Base-by-base conservation (phyloP, 1,284 basidiomycete genomes). In the Ustilago xerochloae region DNA sequence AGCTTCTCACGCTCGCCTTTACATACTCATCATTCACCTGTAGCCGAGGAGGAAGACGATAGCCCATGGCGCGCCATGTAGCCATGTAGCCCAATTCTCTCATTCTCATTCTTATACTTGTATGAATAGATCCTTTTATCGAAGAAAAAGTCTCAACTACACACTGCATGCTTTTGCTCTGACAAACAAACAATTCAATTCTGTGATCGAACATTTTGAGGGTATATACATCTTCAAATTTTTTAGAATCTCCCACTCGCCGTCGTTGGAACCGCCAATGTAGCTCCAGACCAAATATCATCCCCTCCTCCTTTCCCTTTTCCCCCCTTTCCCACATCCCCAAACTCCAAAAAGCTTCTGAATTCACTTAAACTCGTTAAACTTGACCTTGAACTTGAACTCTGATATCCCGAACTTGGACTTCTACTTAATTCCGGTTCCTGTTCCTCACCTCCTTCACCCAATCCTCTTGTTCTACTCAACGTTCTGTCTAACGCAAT, bases 351-450 rank as follows among this genome's bases (percentile, higher is more conserved):
- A 32, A 64, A 70, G 24, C 24, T 41, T 3, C 22, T 39, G 18
- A 70, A 64, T 33, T 70, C 62, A 12, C 4, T 26, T 39, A 22
- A 70, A 64, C 39, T 70, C 62, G 15, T 61, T 49, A 47, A 70
- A 38, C 33, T n/a, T n/a, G 67, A 61, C 1, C 36, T 57, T 6
- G 64, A n/a, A 26, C 57, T 64, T 12, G 57, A 61, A 9, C 57
- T 38, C 7, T 50, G 58, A 38, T 70, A 64, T 4, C 53, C 57
- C 6, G 62, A 70, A 30, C 57, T 52, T 1, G 62, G 62, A n/a
- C 57, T 61, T 24, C 62, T 33, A 32, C 62, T 70, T n/a, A 70
- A 46, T 24, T 61, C 67, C 3, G 62, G 62, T 26, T 66, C 64
- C 3, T 57, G 64, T 0, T 53, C 45, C 4, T 50, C 39, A 4